Percentiles rank a stretch among this genome's conserved stretches.
phyloP scores from a whole-genome alignment of 768 basidiomycete species.

The Harrya chromipes region DNA sequence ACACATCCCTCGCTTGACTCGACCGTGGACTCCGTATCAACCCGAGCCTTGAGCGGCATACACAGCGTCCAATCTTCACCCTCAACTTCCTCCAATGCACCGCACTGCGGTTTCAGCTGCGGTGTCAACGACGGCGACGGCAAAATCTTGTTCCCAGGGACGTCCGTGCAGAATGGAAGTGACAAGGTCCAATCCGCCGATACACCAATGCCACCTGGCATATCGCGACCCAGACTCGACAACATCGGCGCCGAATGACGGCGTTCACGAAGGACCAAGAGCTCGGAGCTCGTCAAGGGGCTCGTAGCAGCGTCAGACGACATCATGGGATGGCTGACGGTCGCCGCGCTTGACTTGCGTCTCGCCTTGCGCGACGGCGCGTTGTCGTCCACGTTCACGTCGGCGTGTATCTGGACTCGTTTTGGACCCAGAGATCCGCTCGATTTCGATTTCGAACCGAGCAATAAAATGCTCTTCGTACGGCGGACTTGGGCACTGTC shows the following conservation, averaged over 20 bases:
- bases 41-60: constrained; percentile 27
- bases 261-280: constrained; percentile 27
- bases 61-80: constrained; percentile 32
- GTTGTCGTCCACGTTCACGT: constrained; percentile 13
- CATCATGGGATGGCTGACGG: constrained; percentile 1
- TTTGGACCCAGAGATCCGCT: constrained; percentile 19
- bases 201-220: not conserved
- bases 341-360: constrained; percentile 27
- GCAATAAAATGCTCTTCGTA: constrained; percentile 33
- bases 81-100: constrained; percentile 6
- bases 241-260: constrained; percentile 31
- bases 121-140: constrained; percentile 2
- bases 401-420: constrained; percentile 29
- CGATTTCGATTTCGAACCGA: constrained; percentile 27
- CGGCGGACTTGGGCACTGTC: constrained; percentile 23
- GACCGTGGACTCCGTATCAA: not conserved
- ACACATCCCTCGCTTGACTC: not conserved
- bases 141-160: constrained; percentile 22
- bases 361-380: constrained; percentile 15
- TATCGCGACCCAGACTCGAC: constrained; percentile 1
- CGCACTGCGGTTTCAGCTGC: not conserved
- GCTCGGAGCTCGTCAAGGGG: constrained; percentile 10
- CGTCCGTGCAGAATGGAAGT: constrained; percentile 28
- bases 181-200: constrained; percentile 30
- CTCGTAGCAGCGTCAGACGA: not conserved